Evolutionary conservation across 2,329 filamentous ascomycete genomes (phyloP).

Genomic region (Cladobotryum mycophilum): DNA sequence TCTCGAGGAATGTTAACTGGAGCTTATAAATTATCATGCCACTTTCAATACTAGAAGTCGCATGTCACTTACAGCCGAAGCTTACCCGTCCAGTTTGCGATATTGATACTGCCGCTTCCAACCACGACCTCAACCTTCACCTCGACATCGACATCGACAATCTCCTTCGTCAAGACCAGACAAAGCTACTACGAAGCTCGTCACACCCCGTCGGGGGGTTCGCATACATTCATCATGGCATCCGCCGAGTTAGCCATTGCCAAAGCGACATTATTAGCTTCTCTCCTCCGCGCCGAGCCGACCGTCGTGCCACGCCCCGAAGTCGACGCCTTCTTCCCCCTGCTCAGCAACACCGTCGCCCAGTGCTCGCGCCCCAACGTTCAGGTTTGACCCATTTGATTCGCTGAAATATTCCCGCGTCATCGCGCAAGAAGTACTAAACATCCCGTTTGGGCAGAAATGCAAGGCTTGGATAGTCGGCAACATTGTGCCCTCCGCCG

Average conservation of each 20-base stretch:
- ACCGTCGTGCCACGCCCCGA: constrained; percentile 60
- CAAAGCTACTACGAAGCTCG: constrained; percentile 10
- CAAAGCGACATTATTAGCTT: constrained; percentile 70
- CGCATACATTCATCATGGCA: constrained; percentile 44
- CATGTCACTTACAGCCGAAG: too few species aligned
- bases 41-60: too few species aligned
- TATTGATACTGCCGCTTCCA: too few species aligned
- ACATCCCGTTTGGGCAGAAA: constrained; percentile 50
- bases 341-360: constrained; percentile 58
- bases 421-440: constrained; percentile 17
- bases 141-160: too few species aligned
- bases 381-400: constrained; percentile 64
- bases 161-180: neutral
- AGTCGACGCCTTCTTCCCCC: constrained; percentile 61
- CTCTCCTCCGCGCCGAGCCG: constrained; percentile 70
- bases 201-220: neutral
- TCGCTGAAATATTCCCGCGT: constrained; percentile 5
- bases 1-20: too few species aligned
- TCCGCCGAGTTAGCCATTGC: constrained; percentile 69
- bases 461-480: constrained; percentile 81
- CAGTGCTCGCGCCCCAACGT: constrained; percentile 75
- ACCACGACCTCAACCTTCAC: too few species aligned
- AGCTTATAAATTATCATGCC: too few species aligned
- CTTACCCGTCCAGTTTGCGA: too few species aligned
- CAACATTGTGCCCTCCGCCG: constrained; percentile 61